Percentiles rank a stretch among this genome's conserved stretches.
These are phyloP conservation scores for Colletotrichum graminicola DNA, from an alignment of 2,329 filamentous ascomycete species.

Conservation along the genomic window DNA sequence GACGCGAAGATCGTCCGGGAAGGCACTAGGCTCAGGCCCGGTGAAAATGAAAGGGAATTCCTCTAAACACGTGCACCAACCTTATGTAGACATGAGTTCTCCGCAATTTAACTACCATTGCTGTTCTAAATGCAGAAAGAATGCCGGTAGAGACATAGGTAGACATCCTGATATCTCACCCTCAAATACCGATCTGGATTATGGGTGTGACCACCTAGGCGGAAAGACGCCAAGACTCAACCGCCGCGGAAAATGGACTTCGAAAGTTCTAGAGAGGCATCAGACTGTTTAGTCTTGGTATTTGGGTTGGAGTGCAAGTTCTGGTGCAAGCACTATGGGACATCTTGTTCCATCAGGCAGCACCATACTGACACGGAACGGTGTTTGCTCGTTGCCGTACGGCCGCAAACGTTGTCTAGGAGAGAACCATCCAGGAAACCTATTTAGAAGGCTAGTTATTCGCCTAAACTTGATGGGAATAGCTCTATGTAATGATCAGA, in stretches of 20 bases:
- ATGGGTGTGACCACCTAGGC: neutral
- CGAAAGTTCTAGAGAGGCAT: neutral
- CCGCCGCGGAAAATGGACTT: neutral
- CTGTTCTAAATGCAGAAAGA: neutral
- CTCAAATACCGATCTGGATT: neutral
- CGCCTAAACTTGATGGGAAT: neutral
- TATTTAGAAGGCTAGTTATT: neutral
- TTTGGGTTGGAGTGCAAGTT: neutral
- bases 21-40: neutral
- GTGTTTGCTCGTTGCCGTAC: neutral
- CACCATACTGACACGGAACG: neutral
- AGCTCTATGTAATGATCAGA: conserved; percentile 14
- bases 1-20: neutral
- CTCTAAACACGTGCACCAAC: too few species aligned
- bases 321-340: conserved; percentile 1
- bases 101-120: neutral
- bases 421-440: conserved; percentile 22
- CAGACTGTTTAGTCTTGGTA: neutral
- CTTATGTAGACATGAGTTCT: too few species aligned
- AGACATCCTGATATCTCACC: neutral
- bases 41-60: neutral
- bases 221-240: neutral
- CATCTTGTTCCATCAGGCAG: conserved; percentile 4
- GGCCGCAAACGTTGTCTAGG: conserved; percentile 39
- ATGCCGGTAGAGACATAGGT: neutral